Conservation (phyloP, 2,329 filamentous ascomycete genomes). For the Rasamsonia emersonii region DNA sequence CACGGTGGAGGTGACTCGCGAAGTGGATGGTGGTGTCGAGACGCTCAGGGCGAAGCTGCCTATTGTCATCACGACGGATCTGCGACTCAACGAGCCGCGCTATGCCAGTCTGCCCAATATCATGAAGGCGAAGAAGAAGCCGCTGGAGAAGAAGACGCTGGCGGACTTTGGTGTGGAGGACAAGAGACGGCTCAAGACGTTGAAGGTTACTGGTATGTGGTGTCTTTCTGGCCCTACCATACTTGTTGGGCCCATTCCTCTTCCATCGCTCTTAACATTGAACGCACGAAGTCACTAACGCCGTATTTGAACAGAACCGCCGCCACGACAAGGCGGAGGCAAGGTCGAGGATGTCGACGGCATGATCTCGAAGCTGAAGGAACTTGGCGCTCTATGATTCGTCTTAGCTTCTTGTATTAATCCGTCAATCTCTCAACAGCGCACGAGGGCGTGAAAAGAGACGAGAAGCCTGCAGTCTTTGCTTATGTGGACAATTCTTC, state of each 20-base stretch:
- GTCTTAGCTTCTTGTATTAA: constrained; percentile 13
- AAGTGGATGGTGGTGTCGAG: constrained; percentile 94
- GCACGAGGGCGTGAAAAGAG: too few relatives aligned
- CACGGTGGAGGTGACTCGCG: constrained; percentile 67
- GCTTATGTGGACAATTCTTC: too few relatives aligned
- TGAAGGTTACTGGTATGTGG: constrained; percentile 73
- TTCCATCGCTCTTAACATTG: neutral
- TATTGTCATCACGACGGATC: constrained; percentile 88
- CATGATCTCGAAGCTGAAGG: constrained; percentile 89
- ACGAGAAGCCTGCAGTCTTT: too few relatives aligned
- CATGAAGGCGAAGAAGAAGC: constrained; percentile 99
- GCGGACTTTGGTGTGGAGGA: constrained; percentile 71
- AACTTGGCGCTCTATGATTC: constrained; percentile 74
- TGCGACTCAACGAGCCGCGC: constrained; percentile 87
- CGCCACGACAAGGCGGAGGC: constrained; percentile 78
- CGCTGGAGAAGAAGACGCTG: constrained; percentile 82
- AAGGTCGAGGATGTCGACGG: constrained; percentile 98
- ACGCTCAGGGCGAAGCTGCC: constrained; percentile 79
- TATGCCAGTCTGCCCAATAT: constrained; percentile 96
- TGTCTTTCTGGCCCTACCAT: neutral
- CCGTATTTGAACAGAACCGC: constrained; percentile 55
- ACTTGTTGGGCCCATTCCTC: constrained; percentile 5
- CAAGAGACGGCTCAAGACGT: constrained; percentile 69
- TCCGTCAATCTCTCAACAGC: too few relatives aligned
- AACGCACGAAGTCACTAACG: neutral